Percentiles rank a stretch among this genome's conserved stretches.
Evolutionary conservation across 805 yeast genomes (phyloP).

Genomic region (Saccharomycopsis fodiens): DNA sequence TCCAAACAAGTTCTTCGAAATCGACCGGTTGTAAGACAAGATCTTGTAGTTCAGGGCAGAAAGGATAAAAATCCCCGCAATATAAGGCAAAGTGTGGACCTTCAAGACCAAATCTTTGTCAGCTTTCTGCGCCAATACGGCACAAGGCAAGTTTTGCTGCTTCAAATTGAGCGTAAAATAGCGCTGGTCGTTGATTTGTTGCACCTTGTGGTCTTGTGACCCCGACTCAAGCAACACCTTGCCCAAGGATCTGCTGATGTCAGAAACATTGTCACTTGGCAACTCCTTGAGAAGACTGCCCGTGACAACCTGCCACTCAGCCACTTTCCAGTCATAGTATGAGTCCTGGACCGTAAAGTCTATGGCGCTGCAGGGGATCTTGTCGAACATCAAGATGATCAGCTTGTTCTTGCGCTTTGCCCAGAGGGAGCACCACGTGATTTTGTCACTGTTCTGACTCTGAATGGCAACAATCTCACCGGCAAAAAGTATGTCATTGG

Average conservation of each 20-base stretch:
- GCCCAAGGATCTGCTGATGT: constrained; percentile 14
- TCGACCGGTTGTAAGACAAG: constrained; percentile 71
- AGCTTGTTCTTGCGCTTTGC: constrained; percentile 67
- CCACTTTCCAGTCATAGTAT: constrained; percentile 22
- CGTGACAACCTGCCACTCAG: constrained; percentile 21
- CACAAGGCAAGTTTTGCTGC: constrained; percentile 60
- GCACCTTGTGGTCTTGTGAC: constrained; percentile 30
- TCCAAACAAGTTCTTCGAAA: constrained; percentile 75
- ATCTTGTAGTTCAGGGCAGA: constrained; percentile 40
- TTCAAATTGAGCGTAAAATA: constrained; percentile 49
- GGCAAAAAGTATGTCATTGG: constrained; percentile 50
- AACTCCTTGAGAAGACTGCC: constrained; percentile 14
- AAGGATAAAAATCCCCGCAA: constrained; percentile 77
- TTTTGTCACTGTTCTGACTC: constrained; percentile 51
- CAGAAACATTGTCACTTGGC: constrained; percentile 18
- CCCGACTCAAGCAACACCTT: constrained; percentile 12
- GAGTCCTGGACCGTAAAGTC: constrained; percentile 39
- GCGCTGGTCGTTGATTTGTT: constrained; percentile 46
- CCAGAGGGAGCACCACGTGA: constrained; percentile 88
- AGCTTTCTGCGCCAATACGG: constrained; percentile 55
- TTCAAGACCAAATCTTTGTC: constrained; percentile 47
- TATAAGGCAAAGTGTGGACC: constrained; percentile 73
- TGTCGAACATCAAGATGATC: constrained; percentile 80
- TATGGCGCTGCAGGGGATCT: constrained; percentile 65
- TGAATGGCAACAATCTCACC: constrained; percentile 79